Base-by-base conservation (phyloP, 2,329 filamentous ascomycete genomes). In the Venturia effusa region DNA sequence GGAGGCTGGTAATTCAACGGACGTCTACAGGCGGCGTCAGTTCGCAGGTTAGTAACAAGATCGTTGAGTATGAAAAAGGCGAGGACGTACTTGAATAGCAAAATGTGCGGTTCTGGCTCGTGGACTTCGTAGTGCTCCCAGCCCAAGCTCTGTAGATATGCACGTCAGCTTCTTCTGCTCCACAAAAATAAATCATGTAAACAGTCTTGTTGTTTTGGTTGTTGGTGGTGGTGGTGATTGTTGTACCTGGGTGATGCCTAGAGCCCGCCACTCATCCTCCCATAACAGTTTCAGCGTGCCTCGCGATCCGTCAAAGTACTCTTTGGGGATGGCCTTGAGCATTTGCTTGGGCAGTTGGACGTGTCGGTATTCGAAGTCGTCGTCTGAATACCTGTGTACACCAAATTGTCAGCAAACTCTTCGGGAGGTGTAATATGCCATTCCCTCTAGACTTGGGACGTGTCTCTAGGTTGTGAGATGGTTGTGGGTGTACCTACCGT, bases 91-190 rank as follows among this genome's bases (percentile, higher is more conserved):
- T 99, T 99, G 84, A 99, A 99, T 39, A 99, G 84, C 64, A 99
- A 84, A 72, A 99, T 99, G 76, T 99, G 94, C 68, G 94, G 94
- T 79, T 99, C 94, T 54, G 94, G 94, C 77, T 97, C 94, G 76
- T 99, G 94, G 63, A 99, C 94, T 77, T 99, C 94, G 75, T 99
- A 99, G 77, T 99, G 94, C 76, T 97, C 93, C 94, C 94, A 99
- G 65, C 94, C 94, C 71, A 99, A 81, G 80, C 93, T 97, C 92
- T 97, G 74, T 61, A n/a, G n/a, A n/a, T n/a, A 45, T 24, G 43
- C 34, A 24, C 1, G 61, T 62, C 34, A 61, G 59, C n/a, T 32
- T 40, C 24, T 37, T 45, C 37, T 19, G 45, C 41, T 22, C 22
- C 32, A 62, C 61, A 62, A 45, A 39, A 5, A 54, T 5, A 62